Conservation (phyloP, 192 early-diverging fungal genomes). For the Backusella morwellensis region DNA sequence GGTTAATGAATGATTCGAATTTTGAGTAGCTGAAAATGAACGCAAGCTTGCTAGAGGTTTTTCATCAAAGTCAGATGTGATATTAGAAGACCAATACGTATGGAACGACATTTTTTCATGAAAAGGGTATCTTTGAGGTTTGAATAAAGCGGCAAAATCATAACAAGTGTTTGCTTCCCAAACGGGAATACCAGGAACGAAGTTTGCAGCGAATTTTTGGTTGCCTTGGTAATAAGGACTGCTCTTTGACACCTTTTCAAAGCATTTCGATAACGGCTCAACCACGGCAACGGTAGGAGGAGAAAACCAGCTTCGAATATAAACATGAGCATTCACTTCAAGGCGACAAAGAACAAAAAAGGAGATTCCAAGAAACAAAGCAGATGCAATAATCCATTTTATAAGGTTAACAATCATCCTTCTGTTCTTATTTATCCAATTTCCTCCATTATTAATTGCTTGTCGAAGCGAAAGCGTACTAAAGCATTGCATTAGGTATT, state of each 20-base stretch:
- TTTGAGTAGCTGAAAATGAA: constrained; percentile 37
- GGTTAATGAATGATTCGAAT: constrained; percentile 14
- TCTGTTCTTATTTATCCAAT: neutral
- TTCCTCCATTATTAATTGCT: neutral
- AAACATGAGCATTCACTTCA: constrained; percentile 37
- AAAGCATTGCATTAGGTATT: constrained; percentile 6
- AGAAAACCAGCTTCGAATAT: constrained; percentile 31
- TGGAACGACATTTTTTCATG: neutral
- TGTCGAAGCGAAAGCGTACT: neutral
- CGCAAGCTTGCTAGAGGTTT: constrained; percentile 16
- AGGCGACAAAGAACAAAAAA: constrained; percentile 15
- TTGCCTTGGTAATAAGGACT: constrained; percentile 16
- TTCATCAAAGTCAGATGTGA: constrained; percentile 18
- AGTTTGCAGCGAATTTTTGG: constrained; percentile 12
- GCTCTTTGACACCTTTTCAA: neutral
- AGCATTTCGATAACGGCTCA: constrained; percentile 31
- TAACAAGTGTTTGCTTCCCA: constrained; percentile 29
- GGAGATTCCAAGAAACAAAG: neutral
- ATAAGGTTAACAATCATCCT: neutral
- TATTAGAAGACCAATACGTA: constrained; percentile 10
- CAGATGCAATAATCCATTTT: neutral
- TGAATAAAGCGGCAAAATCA: constrained; percentile 18
- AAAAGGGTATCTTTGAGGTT: constrained; percentile 1
- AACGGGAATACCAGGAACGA: constrained; percentile 22
- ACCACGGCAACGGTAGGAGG: constrained; percentile 4